phyloP scores from a whole-genome alignment of 495 filamentous ascomycete species.

The Neurospora tetraspora region DNA sequence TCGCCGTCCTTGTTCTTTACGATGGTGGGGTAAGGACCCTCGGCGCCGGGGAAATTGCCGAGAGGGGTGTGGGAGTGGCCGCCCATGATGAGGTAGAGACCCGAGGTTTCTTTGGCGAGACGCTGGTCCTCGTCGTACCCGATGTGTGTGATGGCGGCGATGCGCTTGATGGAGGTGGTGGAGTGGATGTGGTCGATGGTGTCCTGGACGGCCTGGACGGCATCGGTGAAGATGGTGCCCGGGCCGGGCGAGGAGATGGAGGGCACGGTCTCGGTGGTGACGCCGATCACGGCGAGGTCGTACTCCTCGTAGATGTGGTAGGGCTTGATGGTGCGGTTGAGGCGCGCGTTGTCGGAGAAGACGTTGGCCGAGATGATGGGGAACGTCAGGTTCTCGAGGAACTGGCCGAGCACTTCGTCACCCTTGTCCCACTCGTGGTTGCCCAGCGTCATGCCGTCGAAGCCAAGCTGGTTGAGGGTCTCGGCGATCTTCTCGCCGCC shows the following conservation, averaged over 20 bases:
- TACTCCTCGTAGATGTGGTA: conserved; percentile 47
- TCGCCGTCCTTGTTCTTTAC: conserved; percentile 44
- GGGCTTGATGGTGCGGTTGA: conserved; percentile 45
- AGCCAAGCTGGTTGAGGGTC: conserved; percentile 47
- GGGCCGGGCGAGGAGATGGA: conserved; percentile 40
- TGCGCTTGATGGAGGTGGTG: conserved; percentile 40
- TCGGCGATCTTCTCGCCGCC: conserved; percentile 53
- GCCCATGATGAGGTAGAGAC: conserved; percentile 47
- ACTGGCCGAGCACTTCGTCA: conserved; percentile 39
- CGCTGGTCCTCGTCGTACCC: conserved; percentile 47
- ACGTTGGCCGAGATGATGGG: conserved; percentile 49
- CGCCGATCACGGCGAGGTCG: conserved; percentile 45
- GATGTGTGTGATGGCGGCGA: conserved; percentile 50
- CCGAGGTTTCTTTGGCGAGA: conserved; percentile 39
- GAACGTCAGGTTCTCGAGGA: conserved; percentile 47
- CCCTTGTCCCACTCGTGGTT: conserved; percentile 51
- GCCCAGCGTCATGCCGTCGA: conserved; percentile 50
- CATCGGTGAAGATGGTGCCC: conserved; percentile 41
- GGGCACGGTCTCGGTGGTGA: conserved; percentile 44
- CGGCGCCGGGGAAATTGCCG: conserved; percentile 37
- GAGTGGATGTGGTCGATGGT: conserved; percentile 42
- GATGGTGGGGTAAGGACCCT: conserved; percentile 47
- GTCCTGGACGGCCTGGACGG: conserved; percentile 38
- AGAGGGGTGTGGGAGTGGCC: conserved; percentile 52
- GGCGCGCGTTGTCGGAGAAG: conserved; percentile 34